phyloP scores from a whole-genome alignment of 1,284 basidiomycete genomes.

The Moesziomyces parantarcticus region DNA sequence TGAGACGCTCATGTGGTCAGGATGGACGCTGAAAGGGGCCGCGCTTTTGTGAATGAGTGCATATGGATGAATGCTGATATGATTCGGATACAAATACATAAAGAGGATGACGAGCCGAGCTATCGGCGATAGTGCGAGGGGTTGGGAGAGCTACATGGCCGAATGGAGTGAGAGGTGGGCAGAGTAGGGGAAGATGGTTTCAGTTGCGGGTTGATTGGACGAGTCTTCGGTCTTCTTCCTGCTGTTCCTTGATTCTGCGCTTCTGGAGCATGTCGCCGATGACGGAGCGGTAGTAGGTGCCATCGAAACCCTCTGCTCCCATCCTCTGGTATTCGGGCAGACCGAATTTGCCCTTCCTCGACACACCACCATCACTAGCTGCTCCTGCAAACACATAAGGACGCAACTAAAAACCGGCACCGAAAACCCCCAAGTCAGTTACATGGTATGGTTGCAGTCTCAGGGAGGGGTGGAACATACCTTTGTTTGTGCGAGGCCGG shows the following conservation, averaged over 20 bases:
- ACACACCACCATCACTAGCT: constrained; percentile 48
- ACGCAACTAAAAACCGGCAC: constrained; percentile 34
- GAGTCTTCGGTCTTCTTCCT: constrained; percentile 33
- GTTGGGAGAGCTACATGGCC: not conserved
- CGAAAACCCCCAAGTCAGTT: constrained; percentile 1
- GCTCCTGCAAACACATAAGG: constrained; percentile 61
- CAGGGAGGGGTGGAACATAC: constrained; percentile 22
- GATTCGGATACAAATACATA: constrained; percentile 29
- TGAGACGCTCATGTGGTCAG: no score
- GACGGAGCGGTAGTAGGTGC: constrained; percentile 56
- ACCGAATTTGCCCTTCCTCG: constrained; percentile 48
- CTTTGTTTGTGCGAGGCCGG: constrained; percentile 59
- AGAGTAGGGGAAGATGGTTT: not conserved
- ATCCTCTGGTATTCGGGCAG: constrained; percentile 59
- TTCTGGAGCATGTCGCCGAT: constrained; percentile 55
- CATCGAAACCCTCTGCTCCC: constrained; percentile 56
- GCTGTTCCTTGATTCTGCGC: constrained; percentile 44
- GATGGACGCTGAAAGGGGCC: no score
- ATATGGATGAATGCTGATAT: constrained; percentile 11
- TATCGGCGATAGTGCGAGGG: no score
- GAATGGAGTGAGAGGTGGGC: no score
- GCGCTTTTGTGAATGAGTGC: no score
- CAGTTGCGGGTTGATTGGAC: constrained; percentile 13
- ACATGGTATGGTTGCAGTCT: not conserved
- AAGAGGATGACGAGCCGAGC: not conserved